Base-by-base conservation (phyloP, 306 rosid species). In the Medicago arabica region DNA sequence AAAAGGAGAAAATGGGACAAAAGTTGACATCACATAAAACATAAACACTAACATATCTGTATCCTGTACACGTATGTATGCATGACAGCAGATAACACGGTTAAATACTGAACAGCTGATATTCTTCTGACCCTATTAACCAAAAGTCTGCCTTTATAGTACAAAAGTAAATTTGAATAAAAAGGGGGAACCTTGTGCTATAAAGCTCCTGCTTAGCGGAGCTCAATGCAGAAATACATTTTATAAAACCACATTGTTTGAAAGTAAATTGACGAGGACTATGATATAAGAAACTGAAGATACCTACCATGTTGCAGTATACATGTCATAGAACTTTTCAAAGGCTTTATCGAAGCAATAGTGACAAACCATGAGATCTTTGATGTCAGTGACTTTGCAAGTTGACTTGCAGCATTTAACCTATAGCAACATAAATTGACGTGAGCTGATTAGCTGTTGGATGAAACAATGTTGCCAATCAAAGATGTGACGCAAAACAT, bases 351-450 rank as follows among this genome's bases (percentile, higher is more conserved):
- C 71, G 1, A 93, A 90, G 86, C 98, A 93, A 82, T 89, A 84
- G 55, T 90, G 91, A 80, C 97, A 93, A 72, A 86, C 82, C 83
- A 89, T 75, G 75, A 93, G 95, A 81, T 93, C 90, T 78, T 86
- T 93, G 85, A 90, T 85, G 71, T 86, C 77, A 39, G 97, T 89
- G 80, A 88, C 88, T 69, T 76, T 83, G 96, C 98, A 93, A n/a
- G 91, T 87, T 46, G 95, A 84, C 82, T 93, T 93, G 87, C 95
- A 85, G 86, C 97, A 93, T 86, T 93, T 93, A 41, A 90, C 95
- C 98, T 93, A 51, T 15, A 57, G 19, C 41, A 80, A 66, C 41
- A 70, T 67, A 77, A 58, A 60, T 25, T 82, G 72, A 54, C 79
- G 51, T 62, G 38, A 72, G 46, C 19, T 54, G 67, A 67, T 54